Base-by-base conservation (phyloP, 352 stramenopile genomes). In the Phytopythium oedochilum region DNA sequence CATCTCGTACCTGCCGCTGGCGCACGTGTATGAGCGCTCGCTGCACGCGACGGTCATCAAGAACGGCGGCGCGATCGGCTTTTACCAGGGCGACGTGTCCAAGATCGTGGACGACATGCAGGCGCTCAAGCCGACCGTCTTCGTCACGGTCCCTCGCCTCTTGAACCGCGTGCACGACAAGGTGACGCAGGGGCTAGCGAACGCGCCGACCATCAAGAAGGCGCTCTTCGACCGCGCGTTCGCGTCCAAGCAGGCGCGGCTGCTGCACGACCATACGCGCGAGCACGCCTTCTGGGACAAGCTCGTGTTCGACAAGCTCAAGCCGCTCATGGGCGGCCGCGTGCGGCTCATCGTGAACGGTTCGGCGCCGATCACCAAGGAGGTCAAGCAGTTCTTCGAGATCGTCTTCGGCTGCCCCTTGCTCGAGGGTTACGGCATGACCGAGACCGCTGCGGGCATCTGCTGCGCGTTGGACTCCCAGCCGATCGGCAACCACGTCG, bases 301-400 rank as follows among this genome's bases (percentile, higher is more conserved):
- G 40, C 64, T 99, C 28, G 77, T 99, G 45, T 99, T 99, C 57
- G 86, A 86, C 62, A 98, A 98, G 65, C 80, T 98, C 42, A 95
- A 97, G 64, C 78, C 70, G 32, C 80, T 86, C 17, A 64, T 99
- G 15, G 97, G 97, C 17, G 89, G 96, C 40, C 71, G 83, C 26
- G 65, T 97, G 51, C 78, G 88, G 7, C 55, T 97, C 11, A 94
- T 99, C 69, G 73, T 98, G 6, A 98, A 78, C 39, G 97, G 94
- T 20, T 98, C 91, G 0, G 96, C 97, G 10, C 96, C 96, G 1
- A 73, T 99, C 36, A 86, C 89, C 18, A 68, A 98, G 34, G 88
- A 96, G 31, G 92, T 98, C 10, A 97, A 98, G 83, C 89, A 89
- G n/a, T 98, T 98, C 65, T 92, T 98, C 64, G 90, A 97, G 57